Evolutionary conservation across 2,329 filamentous ascomycete genomes (phyloP).

Genomic region (Epicoccum nigrum): DNA sequence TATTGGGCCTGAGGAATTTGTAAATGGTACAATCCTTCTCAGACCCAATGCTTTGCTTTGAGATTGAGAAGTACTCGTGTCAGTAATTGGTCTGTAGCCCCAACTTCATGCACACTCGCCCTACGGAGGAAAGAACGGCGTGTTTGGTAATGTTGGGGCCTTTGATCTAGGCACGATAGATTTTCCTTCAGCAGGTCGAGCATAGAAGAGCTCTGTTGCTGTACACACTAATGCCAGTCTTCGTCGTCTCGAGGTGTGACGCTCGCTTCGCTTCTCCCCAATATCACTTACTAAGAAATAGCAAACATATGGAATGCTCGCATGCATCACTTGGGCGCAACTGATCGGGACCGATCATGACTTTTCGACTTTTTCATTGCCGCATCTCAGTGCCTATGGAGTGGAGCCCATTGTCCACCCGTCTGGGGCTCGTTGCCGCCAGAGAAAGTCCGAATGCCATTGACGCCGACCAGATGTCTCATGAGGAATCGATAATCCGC

Average conservation of each 20-base stretch:
- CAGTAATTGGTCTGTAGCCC: constrained; percentile 57
- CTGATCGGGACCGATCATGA: constrained; percentile 28
- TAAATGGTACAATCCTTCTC: background rate
- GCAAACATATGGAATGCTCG: constrained; percentile 14
- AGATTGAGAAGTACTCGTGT: constrained; percentile 7
- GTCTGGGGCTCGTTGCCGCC: constrained; percentile 44
- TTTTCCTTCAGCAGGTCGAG: constrained; percentile 70
- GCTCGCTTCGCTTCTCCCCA: constrained; percentile 15
- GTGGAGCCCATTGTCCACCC: constrained; percentile 40
- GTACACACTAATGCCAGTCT: constrained; percentile 73
- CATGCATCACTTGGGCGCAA: constrained; percentile 33
- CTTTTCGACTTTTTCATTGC: constrained; percentile 49
- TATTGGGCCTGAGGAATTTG: background rate
- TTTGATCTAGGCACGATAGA: constrained; percentile 67
- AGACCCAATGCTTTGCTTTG: background rate
- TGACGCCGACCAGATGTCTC: constrained; percentile 51
- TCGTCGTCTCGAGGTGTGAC: constrained; percentile 23
- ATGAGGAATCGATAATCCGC: constrained; percentile 48
- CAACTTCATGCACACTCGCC: constrained; percentile 69
- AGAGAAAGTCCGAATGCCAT: constrained; percentile 50
- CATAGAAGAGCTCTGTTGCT: constrained; percentile 66
- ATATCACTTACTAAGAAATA: constrained; percentile 19
- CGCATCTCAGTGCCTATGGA: constrained; percentile 45
- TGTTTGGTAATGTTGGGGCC: constrained; percentile 70
- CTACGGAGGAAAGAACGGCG: constrained; percentile 58